Evolutionary conservation across 164 flowering plant species (phyloP).

Genomic region (Echeveria elegans): DNA sequence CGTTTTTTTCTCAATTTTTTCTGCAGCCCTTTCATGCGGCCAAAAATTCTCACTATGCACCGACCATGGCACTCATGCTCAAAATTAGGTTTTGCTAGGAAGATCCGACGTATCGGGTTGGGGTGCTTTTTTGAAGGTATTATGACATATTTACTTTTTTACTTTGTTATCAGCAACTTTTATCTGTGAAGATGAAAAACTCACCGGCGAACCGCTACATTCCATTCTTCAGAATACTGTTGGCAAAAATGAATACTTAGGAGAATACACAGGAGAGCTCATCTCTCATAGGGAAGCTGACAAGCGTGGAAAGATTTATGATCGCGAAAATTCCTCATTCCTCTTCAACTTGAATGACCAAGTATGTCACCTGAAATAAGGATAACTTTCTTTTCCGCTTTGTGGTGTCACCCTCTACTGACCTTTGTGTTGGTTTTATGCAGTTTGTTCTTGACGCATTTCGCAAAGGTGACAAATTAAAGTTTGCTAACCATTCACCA

Average conservation of each 20-base stretch:
- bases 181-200: background rate
- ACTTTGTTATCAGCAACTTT: background rate
- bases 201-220: constrained; percentile 7
- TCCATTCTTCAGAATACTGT: constrained; percentile 72
- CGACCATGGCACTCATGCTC: background rate
- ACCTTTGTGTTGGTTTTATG: constrained; percentile 9
- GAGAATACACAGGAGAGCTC: constrained; percentile 96
- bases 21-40: too few relatives aligned
- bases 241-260: constrained; percentile 86
- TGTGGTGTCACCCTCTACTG: background rate
- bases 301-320: constrained; percentile 98
- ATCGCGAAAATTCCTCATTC: constrained; percentile 94
- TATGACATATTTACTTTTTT: background rate
- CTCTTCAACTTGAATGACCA: constrained; percentile 97
- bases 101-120: constrained; percentile 97
- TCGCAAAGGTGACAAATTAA: constrained; percentile 92
- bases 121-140: constrained; percentile 99
- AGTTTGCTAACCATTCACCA: constrained; percentile 97
- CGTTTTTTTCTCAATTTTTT: background rate
- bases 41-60: background rate
- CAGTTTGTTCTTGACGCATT: constrained; percentile 99
- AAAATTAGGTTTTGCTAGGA: constrained; percentile 82
- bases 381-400: background rate
- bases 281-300: constrained; percentile 98
- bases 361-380: too few relatives aligned